Evolutionary conservation across 1,284 basidiomycete genomes (phyloP), one percentile per base, ranked within the genome.

Genomic region (Anthracocystis setariae): DNA sequence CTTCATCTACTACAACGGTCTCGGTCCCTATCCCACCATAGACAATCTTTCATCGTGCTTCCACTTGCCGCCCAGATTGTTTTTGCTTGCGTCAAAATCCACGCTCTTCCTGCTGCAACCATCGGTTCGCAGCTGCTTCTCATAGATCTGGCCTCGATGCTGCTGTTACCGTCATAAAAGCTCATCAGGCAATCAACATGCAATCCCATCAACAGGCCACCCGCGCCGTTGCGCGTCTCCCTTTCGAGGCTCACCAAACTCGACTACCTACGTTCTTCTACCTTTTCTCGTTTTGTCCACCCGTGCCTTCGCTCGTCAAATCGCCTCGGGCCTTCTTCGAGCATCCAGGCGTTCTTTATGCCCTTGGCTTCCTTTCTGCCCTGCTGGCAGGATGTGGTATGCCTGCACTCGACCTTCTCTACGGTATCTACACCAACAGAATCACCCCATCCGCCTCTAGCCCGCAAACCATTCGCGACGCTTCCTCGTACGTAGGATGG

Each of bases 401-500:
- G 43, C 65, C 75, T 20, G 42, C 62, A 3, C 68, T 82, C 46
- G 81, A 82, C 51, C 42, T 82, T 13, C 51, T 82, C 20, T 82
- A 81, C 53, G 81, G 81, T 40, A 46, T 64, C 48, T 82, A 77
- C 75, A 71, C 77, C 9, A 69, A 80, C 37, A 40, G 55, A 9
- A 66, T 84, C 40, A 77, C 74, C 0, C 54, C 50, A 5, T 35
- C 45, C 7, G 38, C 46, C 24, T 53, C 74, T 7, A 54, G 46
- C 32, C 49, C 57, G 8, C 55, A 69, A 29, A 47, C 46, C 25
- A 77, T 82, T 29, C 57, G 62, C 7, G 58, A 37, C 17, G 44
- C 64, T 35, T 71, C 75, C n/a, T 63, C 63, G 27, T 65, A 79
- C 44, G 62, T 78, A 8, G 84, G 81, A 13, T 82, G 80, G 79